Evolutionary conservation across 2,329 filamentous ascomycete species (phyloP).

Genomic region (Colletotrichum sp.): DNA sequence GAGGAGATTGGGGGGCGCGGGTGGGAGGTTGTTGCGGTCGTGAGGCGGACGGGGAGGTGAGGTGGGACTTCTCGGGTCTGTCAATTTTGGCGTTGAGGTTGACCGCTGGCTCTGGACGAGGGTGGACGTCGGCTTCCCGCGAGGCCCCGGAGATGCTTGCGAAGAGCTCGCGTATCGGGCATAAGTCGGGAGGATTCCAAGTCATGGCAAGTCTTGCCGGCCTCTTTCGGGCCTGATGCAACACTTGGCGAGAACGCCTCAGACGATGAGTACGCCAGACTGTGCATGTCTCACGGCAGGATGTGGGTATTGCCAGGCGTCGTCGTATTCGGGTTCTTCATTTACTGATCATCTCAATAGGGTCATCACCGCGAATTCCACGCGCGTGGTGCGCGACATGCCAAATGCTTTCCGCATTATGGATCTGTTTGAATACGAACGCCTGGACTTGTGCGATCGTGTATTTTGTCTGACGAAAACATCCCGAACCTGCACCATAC

Average conservation of each 20-base stretch:
- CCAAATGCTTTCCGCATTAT: not conserved
- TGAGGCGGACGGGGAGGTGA: not conserved
- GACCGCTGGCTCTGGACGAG: no score
- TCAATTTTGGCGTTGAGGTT: no score
- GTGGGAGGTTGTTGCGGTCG: conserved; percentile 9
- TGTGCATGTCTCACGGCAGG: not conserved
- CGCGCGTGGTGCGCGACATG: accelerated
- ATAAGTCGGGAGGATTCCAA: not conserved
- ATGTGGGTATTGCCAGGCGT: not conserved
- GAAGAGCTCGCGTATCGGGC: not conserved
- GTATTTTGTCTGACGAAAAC: no score
- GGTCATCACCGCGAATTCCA: not conserved
- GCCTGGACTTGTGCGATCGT: no score
- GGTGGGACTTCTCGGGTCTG: no score
- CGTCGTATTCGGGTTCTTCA: not conserved
- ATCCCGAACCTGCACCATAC: no score
- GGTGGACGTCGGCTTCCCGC: no score
- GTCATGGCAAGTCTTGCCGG: not conserved
- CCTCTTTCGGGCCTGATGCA: not conserved
- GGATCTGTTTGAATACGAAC: not conserved
- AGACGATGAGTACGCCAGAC: not conserved
- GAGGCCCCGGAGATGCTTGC: not conserved
- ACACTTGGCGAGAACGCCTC: not conserved
- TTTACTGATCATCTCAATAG: not conserved
- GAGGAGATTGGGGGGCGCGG: not conserved